Evolutionary conservation across 768 basidiomycete genomes (phyloP), one percentile per base, ranked within the genome.

Genomic region (Hypsizygus marmoreus): DNA sequence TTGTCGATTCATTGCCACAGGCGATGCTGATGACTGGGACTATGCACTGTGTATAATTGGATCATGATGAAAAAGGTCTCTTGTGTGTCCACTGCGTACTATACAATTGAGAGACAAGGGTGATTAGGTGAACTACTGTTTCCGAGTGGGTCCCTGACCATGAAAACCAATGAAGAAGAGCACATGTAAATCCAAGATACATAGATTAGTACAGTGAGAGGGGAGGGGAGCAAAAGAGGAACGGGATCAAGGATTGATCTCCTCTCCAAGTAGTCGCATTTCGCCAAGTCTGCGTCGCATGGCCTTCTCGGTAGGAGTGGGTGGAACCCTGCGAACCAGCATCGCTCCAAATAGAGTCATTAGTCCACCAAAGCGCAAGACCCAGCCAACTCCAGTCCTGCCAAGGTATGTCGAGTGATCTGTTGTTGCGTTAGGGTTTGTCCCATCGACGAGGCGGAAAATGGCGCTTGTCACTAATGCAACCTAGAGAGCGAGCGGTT

Each of bases 311-410:
- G 93, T 91, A 38, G 83, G 87, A 16, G 95, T 97, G 0, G 85
- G 91, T 11, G 95, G 84, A 0, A 97, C 91, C 71, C 77, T 82
- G 37, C 89, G 84, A 23, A 88, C 86, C 54, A 90, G 76, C 3
- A 81, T 53, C 4, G 93, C 94, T 23, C 91, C 94, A 26, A 85
- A 80, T 70, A 97, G 67, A 0, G 94, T 84, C 63, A 89, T 92
- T 7, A 91, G 60, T 28, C 94, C 95, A 38, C 95, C 95, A 57
- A 95, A 95, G 13, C 93, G 83, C 45, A 97, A 68, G 5, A 95
- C 89, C 93, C 94, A 97, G 2, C 87, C 91, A 22, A 97, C 92
- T 25, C 95, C 95, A 43, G 84, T 86, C 72, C 91, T 93, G 24
- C 88, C 89, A 47, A 79, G 74, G 63, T 88, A 91, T 10, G 80